Base-by-base conservation (phyloP, 164 flowering plant genomes). In the Tinospora cordifolia region DNA sequence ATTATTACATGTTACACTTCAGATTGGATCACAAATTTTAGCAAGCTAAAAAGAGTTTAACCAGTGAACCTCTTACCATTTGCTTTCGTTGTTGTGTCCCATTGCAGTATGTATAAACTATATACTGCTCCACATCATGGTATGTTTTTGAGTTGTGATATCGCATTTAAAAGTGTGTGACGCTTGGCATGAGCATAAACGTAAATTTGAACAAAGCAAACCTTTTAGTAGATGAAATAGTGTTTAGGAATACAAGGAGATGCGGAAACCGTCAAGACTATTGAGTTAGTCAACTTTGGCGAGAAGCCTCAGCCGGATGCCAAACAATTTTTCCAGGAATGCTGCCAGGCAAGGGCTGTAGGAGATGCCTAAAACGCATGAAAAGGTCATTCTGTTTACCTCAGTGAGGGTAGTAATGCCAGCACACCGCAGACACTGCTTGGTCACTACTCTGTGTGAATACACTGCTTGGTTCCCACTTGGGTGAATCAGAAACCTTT, bases 211-310 rank as follows among this genome's bases (percentile, higher is more conserved):
- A 44, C 3, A 14, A 44, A 44, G 14, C 14, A 11, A 44, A 44
- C 47, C 47, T 44, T 44, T 2, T 8, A 19, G 60, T 54, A 2
- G 4, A 30, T 54, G 60, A 54, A 19, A 54, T 8, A 54, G 22
- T 19, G 60, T 7, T 54, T n/a, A 9, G 60, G 24, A 54, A 54
- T 54, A 54, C 60, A 54, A 1, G 24, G 60, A 19, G 24, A 54
- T n/a, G 24, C n/a, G 24, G 24, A 30, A 68, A 47, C 59, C 59
- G 51, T 26, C 46, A 51, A 30, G 60, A 38, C 30, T 36, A 57
- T 6, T 7, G 15, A 58, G 64, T 69, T 59, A 58, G 63, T 69
- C 71, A 69, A 64, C 71, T 69, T 47, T 6, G 71, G 39, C 58
- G 46, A 69, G 46, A 36, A n/a, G 41, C 49, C 64, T 30, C 36